These are phyloP conservation scores for Brassica incana DNA, from an alignment of 345 rosid species.

Conservation along the genomic window DNA sequence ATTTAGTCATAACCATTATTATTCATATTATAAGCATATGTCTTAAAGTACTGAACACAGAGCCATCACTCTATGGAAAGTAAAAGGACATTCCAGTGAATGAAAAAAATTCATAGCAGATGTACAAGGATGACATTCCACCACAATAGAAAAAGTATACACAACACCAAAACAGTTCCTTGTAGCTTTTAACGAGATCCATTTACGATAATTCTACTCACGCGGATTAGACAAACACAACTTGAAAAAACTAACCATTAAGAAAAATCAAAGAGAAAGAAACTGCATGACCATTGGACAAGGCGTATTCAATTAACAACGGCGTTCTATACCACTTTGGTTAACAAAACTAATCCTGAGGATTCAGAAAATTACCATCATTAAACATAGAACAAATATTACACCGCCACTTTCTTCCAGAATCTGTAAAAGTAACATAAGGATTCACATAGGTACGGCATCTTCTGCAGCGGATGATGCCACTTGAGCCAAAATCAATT, in stretches of 20 bases:
- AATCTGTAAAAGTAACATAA: conserved; percentile 80
- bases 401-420: conserved; percentile 99
- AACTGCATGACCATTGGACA: not conserved
- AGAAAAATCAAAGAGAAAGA: not conserved
- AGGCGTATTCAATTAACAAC: conserved; percentile 1
- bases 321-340: not conserved
- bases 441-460: conserved; percentile 99
- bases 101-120: not conserved
- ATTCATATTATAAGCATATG: conserved; percentile 10
- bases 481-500: conserved; percentile 77
- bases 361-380: conserved; percentile 62
- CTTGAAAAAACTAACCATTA: not conserved
- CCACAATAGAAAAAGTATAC: not conserved
- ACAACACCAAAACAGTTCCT: conserved; percentile 21
- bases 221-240: not conserved
- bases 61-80: conserved; percentile 2
- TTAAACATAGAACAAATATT: conserved; percentile 88
- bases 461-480: conserved; percentile 97
- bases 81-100: conserved; percentile 7
- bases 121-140: not conserved
- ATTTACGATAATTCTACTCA: conserved; percentile 10
- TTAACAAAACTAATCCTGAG: not conserved
- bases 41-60: not conserved
- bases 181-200: conserved; percentile 9
- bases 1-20: not conserved